Evolutionary conservation across 1,284 basidiomycete species (phyloP).

Genomic region (Coniferiporia weirii): DNA sequence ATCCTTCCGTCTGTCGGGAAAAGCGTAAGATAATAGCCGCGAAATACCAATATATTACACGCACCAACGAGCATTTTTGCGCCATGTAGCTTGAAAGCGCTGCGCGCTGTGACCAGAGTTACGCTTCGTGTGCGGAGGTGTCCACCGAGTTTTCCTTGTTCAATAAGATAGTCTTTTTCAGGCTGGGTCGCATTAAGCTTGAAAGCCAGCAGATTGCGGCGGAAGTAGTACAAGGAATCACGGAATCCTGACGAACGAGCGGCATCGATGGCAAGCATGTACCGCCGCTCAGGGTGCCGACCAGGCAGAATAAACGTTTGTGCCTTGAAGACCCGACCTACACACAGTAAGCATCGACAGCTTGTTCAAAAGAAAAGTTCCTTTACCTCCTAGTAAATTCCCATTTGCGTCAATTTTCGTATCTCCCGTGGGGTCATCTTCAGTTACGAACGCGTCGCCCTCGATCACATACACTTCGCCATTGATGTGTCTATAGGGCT

Average conservation of each 20-base stretch:
- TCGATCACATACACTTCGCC: conserved; percentile 76
- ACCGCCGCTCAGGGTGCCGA: conserved; percentile 78
- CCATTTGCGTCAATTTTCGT: conserved; percentile 87
- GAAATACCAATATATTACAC: conserved; percentile 25
- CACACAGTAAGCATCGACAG: conserved; percentile 12
- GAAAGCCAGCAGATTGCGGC: conserved; percentile 83
- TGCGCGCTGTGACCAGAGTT: conserved; percentile 88
- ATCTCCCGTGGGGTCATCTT: conserved; percentile 83
- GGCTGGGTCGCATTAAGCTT: conserved; percentile 83
- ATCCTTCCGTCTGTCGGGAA: conserved; percentile 72
- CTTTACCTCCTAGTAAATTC: conserved; percentile 77
- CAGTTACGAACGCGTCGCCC: conserved; percentile 84
- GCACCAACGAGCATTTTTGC: conserved; percentile 82
- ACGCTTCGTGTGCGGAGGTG: conserved; percentile 89
- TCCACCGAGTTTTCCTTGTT: conserved; percentile 79
- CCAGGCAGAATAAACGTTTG: conserved; percentile 80
- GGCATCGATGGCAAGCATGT: conserved; percentile 96
- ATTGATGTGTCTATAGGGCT: conserved; percentile 68
- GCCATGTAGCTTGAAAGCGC: conserved; percentile 93
- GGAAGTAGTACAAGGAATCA: conserved; percentile 96
- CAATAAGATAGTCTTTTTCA: conserved; percentile 91
- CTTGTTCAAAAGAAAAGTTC: conserved; percentile 1
- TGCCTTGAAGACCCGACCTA: conserved; percentile 85
- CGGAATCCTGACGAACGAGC: conserved; percentile 93
- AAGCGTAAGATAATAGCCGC: background rate